phyloP scores from a whole-genome alignment of 176 grass and related monocot species.

The barley (Hordeum vulgare) region DNA sequence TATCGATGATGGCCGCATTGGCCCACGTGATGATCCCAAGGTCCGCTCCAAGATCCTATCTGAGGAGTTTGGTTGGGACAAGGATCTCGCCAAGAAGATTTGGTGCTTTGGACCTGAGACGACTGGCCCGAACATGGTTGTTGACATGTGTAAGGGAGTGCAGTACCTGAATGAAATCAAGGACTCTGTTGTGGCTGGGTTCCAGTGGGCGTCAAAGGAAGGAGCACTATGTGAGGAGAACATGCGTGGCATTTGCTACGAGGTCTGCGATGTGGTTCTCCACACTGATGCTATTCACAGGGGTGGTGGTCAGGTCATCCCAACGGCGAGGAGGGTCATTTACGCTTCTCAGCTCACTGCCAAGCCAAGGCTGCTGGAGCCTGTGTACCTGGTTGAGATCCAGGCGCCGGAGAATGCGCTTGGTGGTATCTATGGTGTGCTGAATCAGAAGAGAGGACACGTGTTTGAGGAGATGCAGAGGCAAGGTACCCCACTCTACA shows the following conservation, averaged over 20 bases:
- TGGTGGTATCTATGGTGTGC: conserved; percentile 64
- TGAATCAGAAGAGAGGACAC: conserved; percentile 73
- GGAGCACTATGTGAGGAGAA: conserved; percentile 76
- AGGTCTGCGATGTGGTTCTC: conserved; percentile 83
- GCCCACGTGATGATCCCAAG: conserved; percentile 75
- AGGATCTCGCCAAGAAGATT: conserved; percentile 90
- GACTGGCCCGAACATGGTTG: conserved; percentile 80
- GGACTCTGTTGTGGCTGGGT: conserved; percentile 84
- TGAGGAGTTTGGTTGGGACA: conserved; percentile 82
- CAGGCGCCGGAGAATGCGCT: conserved; percentile 73
- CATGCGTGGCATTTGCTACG: conserved; percentile 81
- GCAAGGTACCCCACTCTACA: conserved; percentile 59
- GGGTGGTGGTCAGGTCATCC: conserved; percentile 83
- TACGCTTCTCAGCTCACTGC: conserved; percentile 75
- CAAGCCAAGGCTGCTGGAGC: conserved; percentile 81
- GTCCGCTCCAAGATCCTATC: conserved; percentile 61
- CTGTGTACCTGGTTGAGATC: conserved; percentile 80
- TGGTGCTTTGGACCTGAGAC: conserved; percentile 97
- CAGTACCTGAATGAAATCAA: conserved; percentile 91
- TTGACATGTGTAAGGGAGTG: conserved; percentile 94
- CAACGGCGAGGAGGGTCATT: conserved; percentile 70
- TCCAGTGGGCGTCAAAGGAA: conserved; percentile 88
- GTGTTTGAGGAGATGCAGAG: conserved; percentile 72
- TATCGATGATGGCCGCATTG: conserved; percentile 62
- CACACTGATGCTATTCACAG: conserved; percentile 90